phyloP scores from a whole-genome alignment of 129 eudicot genomes.

The Pulicaria dysenterica region DNA sequence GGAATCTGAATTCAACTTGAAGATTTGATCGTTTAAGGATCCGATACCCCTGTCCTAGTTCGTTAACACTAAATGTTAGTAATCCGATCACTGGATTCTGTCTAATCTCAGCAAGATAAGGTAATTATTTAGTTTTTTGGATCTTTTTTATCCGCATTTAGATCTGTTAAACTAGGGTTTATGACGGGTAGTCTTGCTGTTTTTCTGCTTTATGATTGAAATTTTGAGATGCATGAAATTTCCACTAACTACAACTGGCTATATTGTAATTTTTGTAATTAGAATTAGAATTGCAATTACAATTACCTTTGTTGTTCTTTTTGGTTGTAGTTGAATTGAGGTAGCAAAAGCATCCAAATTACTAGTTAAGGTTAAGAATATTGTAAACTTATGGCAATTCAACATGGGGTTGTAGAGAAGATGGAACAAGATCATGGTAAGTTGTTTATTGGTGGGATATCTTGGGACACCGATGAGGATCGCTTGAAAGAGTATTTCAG shows the following conservation, averaged over 20 bases:
- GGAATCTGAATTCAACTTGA: slow-evolving; percentile 45
- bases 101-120: slow-evolving; percentile 29
- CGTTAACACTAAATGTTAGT: slow-evolving; percentile 31
- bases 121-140: slow-evolving; percentile 26
- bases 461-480: slow-evolving; percentile 91
- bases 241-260: not conserved
- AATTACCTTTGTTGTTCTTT: not conserved
- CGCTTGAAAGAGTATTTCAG: slow-evolving; percentile 72
- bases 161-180: slow-evolving; percentile 44
- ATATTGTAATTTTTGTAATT: not conserved
- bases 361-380: slow-evolving; percentile 12
- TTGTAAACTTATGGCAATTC: slow-evolving; percentile 35
- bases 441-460: slow-evolving; percentile 87
- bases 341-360: slow-evolving; percentile 18
- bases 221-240: slow-evolving; percentile 20
- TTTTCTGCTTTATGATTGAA: slow-evolving; percentile 18
- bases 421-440: slow-evolving; percentile 80
- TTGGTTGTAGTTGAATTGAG: slow-evolving; percentile 28
- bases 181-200: slow-evolving; percentile 4
- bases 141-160: slow-evolving; percentile 43
- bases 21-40: slow-evolving; percentile 39
- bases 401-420: slow-evolving; percentile 40
- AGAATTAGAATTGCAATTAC: not conserved
- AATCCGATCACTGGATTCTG: slow-evolving; percentile 45
- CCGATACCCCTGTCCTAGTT: slow-evolving; percentile 39